Percentiles rank a stretch among this genome's conserved stretches.
Evolutionary conservation across 106 monocot species (phyloP).

Genomic region (Dioscorea dumetorum): DNA sequence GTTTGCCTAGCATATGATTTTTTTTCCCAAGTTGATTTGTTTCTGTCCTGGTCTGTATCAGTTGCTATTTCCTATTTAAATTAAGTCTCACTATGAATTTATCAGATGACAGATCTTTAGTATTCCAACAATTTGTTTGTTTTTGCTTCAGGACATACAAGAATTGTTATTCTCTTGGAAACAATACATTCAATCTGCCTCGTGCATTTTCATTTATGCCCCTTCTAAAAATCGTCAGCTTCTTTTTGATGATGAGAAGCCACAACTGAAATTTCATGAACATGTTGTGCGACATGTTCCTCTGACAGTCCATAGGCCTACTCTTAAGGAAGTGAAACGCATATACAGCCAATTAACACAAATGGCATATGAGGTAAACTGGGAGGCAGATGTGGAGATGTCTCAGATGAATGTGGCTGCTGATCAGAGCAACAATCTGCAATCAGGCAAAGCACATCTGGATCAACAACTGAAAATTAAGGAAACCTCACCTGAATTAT

Average conservation of each 20-base stretch:
- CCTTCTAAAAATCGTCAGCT: slow-evolving; percentile 69
- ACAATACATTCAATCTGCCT: slow-evolving; percentile 52
- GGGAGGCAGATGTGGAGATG: slow-evolving; percentile 10
- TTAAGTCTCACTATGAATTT: neutral
- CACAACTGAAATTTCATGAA: slow-evolving; percentile 15
- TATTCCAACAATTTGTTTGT: neutral
- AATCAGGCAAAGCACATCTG: neutral
- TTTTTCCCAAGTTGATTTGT: neutral
- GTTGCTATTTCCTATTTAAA: neutral
- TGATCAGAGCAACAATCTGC: slow-evolving; percentile 9
- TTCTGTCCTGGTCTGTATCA: neutral
- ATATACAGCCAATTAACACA: slow-evolving; percentile 56
- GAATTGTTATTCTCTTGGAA: slow-evolving; percentile 78
- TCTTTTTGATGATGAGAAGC: slow-evolving; percentile 66
- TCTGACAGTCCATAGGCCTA: slow-evolving; percentile 72
- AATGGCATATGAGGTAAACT: slow-evolving; percentile 27
- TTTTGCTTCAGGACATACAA: slow-evolving; percentile 73
- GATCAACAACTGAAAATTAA: slow-evolving; percentile 11
- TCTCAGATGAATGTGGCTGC: neutral
- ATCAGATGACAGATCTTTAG: neutral
- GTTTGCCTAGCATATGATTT: neutral
- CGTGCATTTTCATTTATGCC: slow-evolving; percentile 55
- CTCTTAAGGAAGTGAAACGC: slow-evolving; percentile 78
- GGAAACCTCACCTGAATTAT: slow-evolving; percentile 13
- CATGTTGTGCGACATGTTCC: slow-evolving; percentile 53